Evolutionary conservation across 345 rosid genomes (phyloP).

Genomic region (Gossypium ekmanianum): DNA sequence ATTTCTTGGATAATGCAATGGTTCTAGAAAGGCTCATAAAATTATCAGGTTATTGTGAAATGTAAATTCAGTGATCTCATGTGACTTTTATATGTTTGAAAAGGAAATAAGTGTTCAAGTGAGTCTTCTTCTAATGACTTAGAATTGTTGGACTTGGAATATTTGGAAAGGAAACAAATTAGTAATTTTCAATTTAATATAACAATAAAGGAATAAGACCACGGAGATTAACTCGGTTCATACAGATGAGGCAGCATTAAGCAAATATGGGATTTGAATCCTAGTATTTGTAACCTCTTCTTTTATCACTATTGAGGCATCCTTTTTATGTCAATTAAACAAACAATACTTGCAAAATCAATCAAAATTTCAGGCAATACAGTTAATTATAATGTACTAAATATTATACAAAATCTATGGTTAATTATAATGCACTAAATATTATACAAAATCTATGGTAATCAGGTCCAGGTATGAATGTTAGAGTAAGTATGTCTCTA

Average conservation of each 20-base stretch:
- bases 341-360: conserved; percentile 1
- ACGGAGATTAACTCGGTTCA: no score
- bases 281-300: not conserved
- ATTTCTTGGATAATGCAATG: no score
- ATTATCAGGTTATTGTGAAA: no score
- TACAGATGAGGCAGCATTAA: not conserved
- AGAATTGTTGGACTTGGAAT: not conserved
- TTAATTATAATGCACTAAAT: no score
- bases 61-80: not conserved
- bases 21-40: no score
- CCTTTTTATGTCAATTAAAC: not conserved
- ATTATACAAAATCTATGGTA: not conserved
- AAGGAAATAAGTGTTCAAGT: conserved; percentile 21
- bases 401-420: not conserved
- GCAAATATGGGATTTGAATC: not conserved
- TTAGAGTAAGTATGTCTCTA: not conserved
- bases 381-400: not conserved
- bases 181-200: no score
- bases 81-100: conserved; percentile 16
- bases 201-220: no score
- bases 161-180: no score
- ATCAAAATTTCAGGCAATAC: not conserved
- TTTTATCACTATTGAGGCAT: not conserved
- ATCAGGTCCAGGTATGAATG: not conserved
- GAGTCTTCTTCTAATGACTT: conserved; percentile 7